Base-by-base conservation (phyloP, 2,329 filamentous ascomycete species). In the Aureobasidium vineae region DNA sequence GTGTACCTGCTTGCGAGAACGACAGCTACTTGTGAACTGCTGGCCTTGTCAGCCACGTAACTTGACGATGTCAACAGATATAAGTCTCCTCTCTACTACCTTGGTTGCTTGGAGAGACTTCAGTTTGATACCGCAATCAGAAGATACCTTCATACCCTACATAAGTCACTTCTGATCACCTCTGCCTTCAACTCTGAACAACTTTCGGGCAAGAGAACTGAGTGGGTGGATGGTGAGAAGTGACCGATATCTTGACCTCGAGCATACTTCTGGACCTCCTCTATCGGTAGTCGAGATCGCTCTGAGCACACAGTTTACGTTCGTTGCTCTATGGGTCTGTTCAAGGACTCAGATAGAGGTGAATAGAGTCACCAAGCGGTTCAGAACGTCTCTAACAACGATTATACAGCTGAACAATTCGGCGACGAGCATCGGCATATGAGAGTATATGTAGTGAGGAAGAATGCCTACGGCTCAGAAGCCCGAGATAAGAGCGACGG, bases 401-500 rank as follows among this genome's bases (percentile, higher is more conserved):
- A 40, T 2, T 19, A 15, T 5, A 8, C 23, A 43, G 23, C 23
- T 45, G 8, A 33, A 45, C 1, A 15, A 13, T 15, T 7, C 23
- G 54, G 40, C 21, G 8, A 45, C 21, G n/a, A 31, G 15, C 23
- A 21, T 63, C 45, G 45, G 59, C 59, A 63, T 49, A 61, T 61
- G 57, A 23, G 38, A 28, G 21, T 11, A 2, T 13, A 41, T 41
- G 45, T 23, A 59, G 54, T 26, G 43, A 11, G 21, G 21, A 8
- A n/a, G 38, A 26, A 8, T 8, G 40, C n/a, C 23, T 16, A 26
- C 23, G 19, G 26, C 16, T 50, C 16, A 21, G 15, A 6, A 52
- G 15, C 26, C 49, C 59, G 59, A 63, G 43, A 50, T 1, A 52
- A 63, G 45, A 63, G 59, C 59, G 59, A 63, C 59, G 40, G 56